Percentiles rank a stretch among this genome's conserved stretches.
Conservation (phyloP, 1,139 yeast species). For the Lodderomyces oxycetoniae region DNA sequence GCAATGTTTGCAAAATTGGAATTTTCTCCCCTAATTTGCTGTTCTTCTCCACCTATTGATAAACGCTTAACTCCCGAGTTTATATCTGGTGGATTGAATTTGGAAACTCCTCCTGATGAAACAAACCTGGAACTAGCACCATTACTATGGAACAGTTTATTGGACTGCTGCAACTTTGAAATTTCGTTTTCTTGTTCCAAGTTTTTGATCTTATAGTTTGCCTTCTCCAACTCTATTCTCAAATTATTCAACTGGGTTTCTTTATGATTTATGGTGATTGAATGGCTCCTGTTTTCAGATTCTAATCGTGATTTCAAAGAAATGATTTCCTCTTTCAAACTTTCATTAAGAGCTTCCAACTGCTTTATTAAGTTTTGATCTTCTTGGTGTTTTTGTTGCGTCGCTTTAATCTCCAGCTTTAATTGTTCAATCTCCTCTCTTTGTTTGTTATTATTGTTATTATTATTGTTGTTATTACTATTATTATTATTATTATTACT, state of each 20-base stretch:
- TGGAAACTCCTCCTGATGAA: neutral
- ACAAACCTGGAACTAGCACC: neutral
- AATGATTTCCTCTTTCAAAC: constrained; percentile 10
- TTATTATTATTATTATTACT: no score
- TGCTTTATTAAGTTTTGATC: constrained; percentile 6
- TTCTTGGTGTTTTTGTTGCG: constrained; percentile 8
- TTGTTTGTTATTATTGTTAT: constrained; percentile 1
- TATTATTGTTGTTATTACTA: no score
- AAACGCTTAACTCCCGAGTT: constrained; percentile 43
- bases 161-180: constrained; percentile 11
- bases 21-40: neutral
- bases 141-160: constrained; percentile 1
- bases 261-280: constrained; percentile 11
- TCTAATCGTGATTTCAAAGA: constrained; percentile 10
- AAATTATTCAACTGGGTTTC: constrained; percentile 13
- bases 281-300: constrained; percentile 9
- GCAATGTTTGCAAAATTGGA: neutral
- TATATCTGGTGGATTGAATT: constrained; percentile 22
- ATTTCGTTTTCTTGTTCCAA: constrained; percentile 15
- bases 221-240: constrained; percentile 13
- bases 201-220: constrained; percentile 15
- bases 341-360: constrained; percentile 8
- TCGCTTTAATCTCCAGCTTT: constrained; percentile 34
- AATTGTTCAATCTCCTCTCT: constrained; percentile 39
- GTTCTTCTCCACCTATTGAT: constrained; percentile 35